Base-by-base conservation (phyloP, 192 early-diverging fungal species). In the Podila epicladia region DNA sequence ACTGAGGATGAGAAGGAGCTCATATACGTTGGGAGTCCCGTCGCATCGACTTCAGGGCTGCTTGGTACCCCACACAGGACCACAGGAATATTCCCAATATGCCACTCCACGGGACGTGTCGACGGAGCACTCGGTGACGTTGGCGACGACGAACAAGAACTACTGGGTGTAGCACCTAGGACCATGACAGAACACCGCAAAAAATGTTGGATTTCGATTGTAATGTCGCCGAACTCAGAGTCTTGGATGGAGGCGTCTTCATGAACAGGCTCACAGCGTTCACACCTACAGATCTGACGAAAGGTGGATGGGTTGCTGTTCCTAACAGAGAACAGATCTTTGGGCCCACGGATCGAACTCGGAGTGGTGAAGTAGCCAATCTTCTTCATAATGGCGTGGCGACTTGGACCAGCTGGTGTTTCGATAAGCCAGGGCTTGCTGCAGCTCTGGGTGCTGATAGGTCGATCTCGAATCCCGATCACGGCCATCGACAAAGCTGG, bases 171-270 rank as follows among this genome's bases (percentile, higher is more conserved):
- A 28, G 41, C 3, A 33, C 58, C 64, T 33, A n/a, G 33, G 35
- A 66, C 17, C 26, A 22, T 12, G 38, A 66, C 11, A 24, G n/a
- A 32, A 22, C 57, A 73, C 38, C 72, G 57, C 28, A 73, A 28
- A 33, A 66, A 74, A 31, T 74, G 73, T 24, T 73, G 72, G 17
- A 74, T 74, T 41, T 74, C 73, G 33, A 74, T 74, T 15, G 67
- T 61, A 22, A 67, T 73, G 2, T 3, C 41, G 12, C 58, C 58
- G n/a, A 45, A 38, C 32, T 51, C 64, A 19, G 22, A 50, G 35
- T 72, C 62, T 35, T 19, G 7, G 26, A 37, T 11, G 0, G 41
- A 19, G 9, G 35, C 5, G 17, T 66, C 32, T 26, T 9, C 29
- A 55, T 67, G 49, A 17, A 28, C 35, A 24, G 20, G 26, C 13